Conservation (phyloP, 2,329 filamentous ascomycete genomes). For the Lachnellula suecica region DNA sequence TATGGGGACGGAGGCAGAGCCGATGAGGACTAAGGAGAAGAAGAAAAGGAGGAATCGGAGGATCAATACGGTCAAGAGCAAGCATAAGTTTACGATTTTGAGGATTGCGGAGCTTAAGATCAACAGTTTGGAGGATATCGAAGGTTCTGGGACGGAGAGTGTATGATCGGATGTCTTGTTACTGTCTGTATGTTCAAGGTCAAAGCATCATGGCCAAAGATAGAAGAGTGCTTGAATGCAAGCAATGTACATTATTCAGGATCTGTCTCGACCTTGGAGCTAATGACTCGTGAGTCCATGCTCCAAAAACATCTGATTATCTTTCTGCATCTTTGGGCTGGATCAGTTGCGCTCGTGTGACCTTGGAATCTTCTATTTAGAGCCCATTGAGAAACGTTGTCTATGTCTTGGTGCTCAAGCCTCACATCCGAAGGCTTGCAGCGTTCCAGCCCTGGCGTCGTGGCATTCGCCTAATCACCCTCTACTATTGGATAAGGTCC, state of each 20-base stretch:
- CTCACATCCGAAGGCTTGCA: background rate
- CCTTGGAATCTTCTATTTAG: no score
- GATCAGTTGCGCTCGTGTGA: no score
- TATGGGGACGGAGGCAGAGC: slow-evolving; percentile 79
- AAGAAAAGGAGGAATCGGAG: slow-evolving; percentile 76
- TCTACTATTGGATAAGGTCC: background rate
- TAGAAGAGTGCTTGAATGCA: background rate
- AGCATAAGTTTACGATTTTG: slow-evolving; percentile 86
- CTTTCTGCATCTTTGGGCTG: no score
- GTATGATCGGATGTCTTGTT: slow-evolving; percentile 1
- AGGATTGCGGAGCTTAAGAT: slow-evolving; percentile 73
- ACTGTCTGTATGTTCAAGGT: background rate
- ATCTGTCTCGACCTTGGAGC: background rate
- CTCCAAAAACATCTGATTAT: no score
- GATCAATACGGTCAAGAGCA: slow-evolving; percentile 77
- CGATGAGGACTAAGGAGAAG: slow-evolving; percentile 75
- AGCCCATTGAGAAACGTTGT: no score
- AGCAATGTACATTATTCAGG: background rate
- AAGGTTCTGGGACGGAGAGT: slow-evolving; percentile 16
- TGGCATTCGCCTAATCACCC: background rate
- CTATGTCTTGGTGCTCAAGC: no score
- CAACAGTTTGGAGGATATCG: slow-evolving; percentile 42
- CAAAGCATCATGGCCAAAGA: background rate
- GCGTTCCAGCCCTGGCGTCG: background rate
- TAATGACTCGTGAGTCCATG: no score